Conservation (phyloP, 2,329 filamentous ascomycete species). For the Ophiostoma triangulosporum region DNA sequence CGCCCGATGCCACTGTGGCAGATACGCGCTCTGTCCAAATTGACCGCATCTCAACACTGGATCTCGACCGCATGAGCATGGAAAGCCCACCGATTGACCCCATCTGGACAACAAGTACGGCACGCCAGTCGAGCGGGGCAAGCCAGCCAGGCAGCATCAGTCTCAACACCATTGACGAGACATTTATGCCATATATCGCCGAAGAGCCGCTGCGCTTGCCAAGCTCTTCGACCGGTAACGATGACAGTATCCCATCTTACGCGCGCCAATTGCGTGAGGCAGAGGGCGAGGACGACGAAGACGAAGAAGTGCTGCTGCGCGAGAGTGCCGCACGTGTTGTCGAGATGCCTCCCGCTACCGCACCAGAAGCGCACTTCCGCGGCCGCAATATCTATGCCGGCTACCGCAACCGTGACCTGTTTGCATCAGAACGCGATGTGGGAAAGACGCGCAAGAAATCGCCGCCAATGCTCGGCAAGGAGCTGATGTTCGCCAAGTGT, state of each 20-base stretch:
- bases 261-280: conserved; percentile 10
- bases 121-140: conserved; percentile 14
- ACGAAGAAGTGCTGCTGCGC: conserved; percentile 12
- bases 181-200: conserved; percentile 20
- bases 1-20: background rate
- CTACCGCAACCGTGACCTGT: conserved; percentile 33
- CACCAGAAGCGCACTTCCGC: conserved; percentile 29
- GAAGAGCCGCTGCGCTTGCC: conserved; percentile 16
- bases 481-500: conserved; percentile 70
- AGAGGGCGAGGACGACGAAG: conserved; percentile 13
- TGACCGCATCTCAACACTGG: conserved; percentile 25
- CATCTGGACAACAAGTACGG: conserved; percentile 20
- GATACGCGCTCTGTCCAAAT: conserved; percentile 14
- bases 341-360: conserved; percentile 3
- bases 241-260: conserved; percentile 6
- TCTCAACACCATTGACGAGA: conserved; percentile 20
- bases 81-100: conserved; percentile 24
- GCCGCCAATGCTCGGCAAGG: conserved; percentile 78
- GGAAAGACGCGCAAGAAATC: conserved; percentile 38
- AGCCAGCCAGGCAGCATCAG: conserved; percentile 11
- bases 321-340: conserved; percentile 1
- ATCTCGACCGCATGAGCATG: conserved; percentile 23
- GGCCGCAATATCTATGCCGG: conserved; percentile 30
- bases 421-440: conserved; percentile 27
- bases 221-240: background rate